These are phyloP conservation scores for Polyrhizophydium stewartii DNA, from an alignment of 371 early-diverging fungal genomes.

Conservation along the genomic window DNA sequence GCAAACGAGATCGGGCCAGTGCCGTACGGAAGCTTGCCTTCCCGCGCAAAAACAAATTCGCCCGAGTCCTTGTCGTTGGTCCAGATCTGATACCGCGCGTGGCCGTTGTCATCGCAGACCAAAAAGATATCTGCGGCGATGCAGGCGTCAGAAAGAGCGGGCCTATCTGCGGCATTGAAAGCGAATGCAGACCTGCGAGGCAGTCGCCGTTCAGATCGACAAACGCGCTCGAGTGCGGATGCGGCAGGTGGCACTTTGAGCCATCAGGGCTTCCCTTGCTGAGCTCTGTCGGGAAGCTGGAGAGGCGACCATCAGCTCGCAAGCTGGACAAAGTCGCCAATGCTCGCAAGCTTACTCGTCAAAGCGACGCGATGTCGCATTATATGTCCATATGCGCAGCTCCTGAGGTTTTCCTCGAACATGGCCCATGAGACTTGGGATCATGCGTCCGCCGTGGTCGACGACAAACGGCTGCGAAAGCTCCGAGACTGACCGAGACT, in stretches of 20 bases:
- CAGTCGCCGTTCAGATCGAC: slow-evolving; percentile 92
- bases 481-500: too few relatives aligned
- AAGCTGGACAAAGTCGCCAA: too few relatives aligned
- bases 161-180: neutral
- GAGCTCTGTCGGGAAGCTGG: too few relatives aligned
- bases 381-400: neutral
- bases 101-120: slow-evolving; percentile 53
- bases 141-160: slow-evolving; percentile 1
- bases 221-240: slow-evolving; percentile 87
- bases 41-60: slow-evolving; percentile 54
- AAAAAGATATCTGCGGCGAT: slow-evolving; percentile 66
- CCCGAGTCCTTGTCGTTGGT: slow-evolving; percentile 57
- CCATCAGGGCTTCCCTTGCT: neutral
- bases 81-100: slow-evolving; percentile 73
- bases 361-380: neutral
- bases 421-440: slow-evolving; percentile 75
- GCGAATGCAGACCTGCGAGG: slow-evolving; percentile 38
- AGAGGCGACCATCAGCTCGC: too few relatives aligned
- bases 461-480: slow-evolving; percentile 67
- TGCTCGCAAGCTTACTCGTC: slow-evolving; percentile 23
- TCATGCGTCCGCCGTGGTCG: slow-evolving; percentile 77
- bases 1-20: slow-evolving; percentile 83
- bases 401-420: slow-evolving; percentile 18
- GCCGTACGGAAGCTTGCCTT: slow-evolving; percentile 59
- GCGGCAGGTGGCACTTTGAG: slow-evolving; percentile 56